Conservation (phyloP, 1,139 yeast genomes). For the Debaryomyces robertsiae region DNA sequence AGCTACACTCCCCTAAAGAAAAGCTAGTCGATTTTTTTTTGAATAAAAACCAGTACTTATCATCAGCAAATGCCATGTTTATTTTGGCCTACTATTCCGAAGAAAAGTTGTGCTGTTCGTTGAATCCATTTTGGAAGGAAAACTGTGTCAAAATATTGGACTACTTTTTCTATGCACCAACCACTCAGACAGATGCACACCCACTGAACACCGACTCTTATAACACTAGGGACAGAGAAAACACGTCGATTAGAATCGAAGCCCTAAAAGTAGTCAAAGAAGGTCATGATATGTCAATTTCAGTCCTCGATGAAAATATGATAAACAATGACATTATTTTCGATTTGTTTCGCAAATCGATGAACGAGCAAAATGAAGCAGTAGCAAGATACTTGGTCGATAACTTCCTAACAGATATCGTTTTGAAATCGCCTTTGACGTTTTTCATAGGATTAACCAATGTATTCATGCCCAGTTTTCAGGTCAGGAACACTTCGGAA, state of each 20-base stretch:
- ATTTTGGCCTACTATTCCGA: slow-evolving; percentile 50
- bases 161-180: slow-evolving; percentile 42
- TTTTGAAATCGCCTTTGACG: slow-evolving; percentile 25
- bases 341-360: slow-evolving; percentile 33
- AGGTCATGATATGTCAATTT: slow-evolving; percentile 40
- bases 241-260: slow-evolving; percentile 36
- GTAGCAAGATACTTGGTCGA: slow-evolving; percentile 37
- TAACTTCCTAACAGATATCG: slow-evolving; percentile 31
- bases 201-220: not conserved
- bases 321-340: slow-evolving; percentile 31
- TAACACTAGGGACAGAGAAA: slow-evolving; percentile 12
- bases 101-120: slow-evolving; percentile 56
- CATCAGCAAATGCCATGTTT: slow-evolving; percentile 38
- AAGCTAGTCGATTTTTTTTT: slow-evolving; percentile 48
- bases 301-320: slow-evolving; percentile 26
- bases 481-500: slow-evolving; percentile 13
- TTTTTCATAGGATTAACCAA: slow-evolving; percentile 25
- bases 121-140: slow-evolving; percentile 55
- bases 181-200: not conserved
- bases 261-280: slow-evolving; percentile 48
- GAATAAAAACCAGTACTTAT: slow-evolving; percentile 36
- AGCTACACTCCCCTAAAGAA: slow-evolving; percentile 48
- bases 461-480: slow-evolving; percentile 19
- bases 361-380: slow-evolving; percentile 30
- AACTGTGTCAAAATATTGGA: slow-evolving; percentile 49